Percentiles rank a stretch among this genome's conserved stretches.
These are phyloP conservation scores for Phytophthora brassicae DNA, from an alignment of 352 stramenopile genomes.

Conservation along the genomic window DNA sequence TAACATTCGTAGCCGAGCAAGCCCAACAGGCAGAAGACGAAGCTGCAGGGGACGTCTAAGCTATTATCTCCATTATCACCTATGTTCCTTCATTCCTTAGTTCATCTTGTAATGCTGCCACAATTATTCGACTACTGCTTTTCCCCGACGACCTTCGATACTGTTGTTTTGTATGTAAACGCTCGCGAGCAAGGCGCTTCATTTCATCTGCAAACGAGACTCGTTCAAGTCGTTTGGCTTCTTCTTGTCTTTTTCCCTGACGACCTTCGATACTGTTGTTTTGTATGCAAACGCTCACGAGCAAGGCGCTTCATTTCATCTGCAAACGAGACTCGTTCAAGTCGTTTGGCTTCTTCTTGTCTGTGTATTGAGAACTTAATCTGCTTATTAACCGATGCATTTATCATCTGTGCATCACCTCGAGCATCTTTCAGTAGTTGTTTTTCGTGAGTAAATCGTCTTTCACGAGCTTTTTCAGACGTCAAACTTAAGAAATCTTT, in stretches of 20 bases:
- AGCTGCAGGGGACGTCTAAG: slow-evolving; percentile 22
- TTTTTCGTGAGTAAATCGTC: slow-evolving; percentile 23
- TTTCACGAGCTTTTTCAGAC: slow-evolving; percentile 3
- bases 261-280: slow-evolving; percentile 30
- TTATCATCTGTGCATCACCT: slow-evolving; percentile 24
- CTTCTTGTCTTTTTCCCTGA: slow-evolving; percentile 24
- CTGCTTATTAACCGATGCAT: slow-evolving; percentile 11
- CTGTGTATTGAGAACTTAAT: slow-evolving; percentile 14
- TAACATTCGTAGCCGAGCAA: slow-evolving; percentile 44
- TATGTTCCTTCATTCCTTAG: slow-evolving; percentile 1
- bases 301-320: slow-evolving; percentile 35
- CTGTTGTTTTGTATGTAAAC: slow-evolving; percentile 29
- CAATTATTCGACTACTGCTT: slow-evolving; percentile 18
- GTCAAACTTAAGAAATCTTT: not conserved
- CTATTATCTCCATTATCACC: not conserved
- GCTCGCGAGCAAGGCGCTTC: slow-evolving; percentile 28
- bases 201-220: slow-evolving; percentile 33
- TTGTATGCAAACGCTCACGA: slow-evolving; percentile 22
- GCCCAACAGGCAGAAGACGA: slow-evolving; percentile 47
- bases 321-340: slow-evolving; percentile 25
- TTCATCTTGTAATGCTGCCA: slow-evolving; percentile 10
- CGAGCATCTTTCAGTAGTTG: slow-evolving; percentile 20
- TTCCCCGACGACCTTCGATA: slow-evolving; percentile 5
- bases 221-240: slow-evolving; percentile 22
- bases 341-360: slow-evolving; percentile 22